phyloP scores from a whole-genome alignment of 495 filamentous ascomycete genomes.

The Podospora australis region DNA sequence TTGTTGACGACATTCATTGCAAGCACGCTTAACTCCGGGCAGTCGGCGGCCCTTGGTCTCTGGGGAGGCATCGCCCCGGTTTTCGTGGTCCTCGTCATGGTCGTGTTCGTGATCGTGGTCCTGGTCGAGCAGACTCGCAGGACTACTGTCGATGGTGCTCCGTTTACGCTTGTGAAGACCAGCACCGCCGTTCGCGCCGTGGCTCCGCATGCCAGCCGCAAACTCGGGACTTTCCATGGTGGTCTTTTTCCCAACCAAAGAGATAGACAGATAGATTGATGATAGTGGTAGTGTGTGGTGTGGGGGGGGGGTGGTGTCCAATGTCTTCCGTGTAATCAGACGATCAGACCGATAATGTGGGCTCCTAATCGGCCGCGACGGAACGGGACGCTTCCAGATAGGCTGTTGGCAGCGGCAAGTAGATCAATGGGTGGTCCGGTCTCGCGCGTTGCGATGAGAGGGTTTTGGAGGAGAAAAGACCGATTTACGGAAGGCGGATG shows the following conservation, averaged over 20 bases:
- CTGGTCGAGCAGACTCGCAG: conserved; percentile 59
- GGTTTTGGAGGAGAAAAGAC: conserved; percentile 26
- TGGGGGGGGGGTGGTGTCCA: conserved; percentile 6
- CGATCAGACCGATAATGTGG: conserved; percentile 6
- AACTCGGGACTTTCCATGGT: conserved; percentile 31
- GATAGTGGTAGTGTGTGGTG: not conserved
- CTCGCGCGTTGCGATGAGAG: conserved; percentile 26
- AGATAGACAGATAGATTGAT: conserved; percentile 1
- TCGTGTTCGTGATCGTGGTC: conserved; percentile 50
- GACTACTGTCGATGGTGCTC: conserved; percentile 54
- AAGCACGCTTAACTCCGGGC: conserved; percentile 77
- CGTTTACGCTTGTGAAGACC: conserved; percentile 43
- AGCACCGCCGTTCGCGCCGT: conserved; percentile 25
- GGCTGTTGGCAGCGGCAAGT: conserved; percentile 22
- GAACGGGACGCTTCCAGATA: conserved; percentile 22
- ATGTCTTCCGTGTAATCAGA: conserved; percentile 4
- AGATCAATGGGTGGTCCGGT: conserved; percentile 28
- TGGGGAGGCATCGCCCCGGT: conserved; percentile 54
- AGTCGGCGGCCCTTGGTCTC: conserved; percentile 28
- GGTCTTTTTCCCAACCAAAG: not conserved
- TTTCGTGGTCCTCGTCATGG: conserved; percentile 55
- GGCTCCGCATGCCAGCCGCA: conserved; percentile 35
- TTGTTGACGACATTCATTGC: conserved; percentile 93
- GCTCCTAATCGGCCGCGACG: conserved; percentile 20
- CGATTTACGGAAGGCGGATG: conserved; percentile 25